These are phyloP conservation scores for Pelargonium fulgidum DNA, from an alignment of 441 rosid genomes.

Conservation along the genomic window DNA sequence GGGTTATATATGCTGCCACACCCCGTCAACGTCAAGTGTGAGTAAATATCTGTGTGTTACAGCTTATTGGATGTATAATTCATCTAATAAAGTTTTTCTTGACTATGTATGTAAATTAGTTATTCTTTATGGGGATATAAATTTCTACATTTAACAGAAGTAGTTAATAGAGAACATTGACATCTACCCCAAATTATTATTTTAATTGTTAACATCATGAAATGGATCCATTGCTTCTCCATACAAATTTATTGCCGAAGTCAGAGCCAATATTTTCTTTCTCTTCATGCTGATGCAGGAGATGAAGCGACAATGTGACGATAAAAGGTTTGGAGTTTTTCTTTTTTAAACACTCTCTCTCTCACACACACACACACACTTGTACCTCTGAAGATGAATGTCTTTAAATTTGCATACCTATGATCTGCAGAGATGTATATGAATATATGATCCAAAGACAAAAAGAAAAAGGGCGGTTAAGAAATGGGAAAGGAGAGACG, in stretches of 20 bases:
- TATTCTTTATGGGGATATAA: background rate
- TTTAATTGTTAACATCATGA: background rate
- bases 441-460: constrained; percentile 42
- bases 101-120: background rate
- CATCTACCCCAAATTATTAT: background rate
- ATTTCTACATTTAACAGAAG: background rate
- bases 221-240: background rate
- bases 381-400: constrained; percentile 13
- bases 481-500: constrained; percentile 51
- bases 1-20: background rate
- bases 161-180: background rate
- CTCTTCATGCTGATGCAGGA: constrained; percentile 39
- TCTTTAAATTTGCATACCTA: constrained; percentile 17
- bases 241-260: background rate
- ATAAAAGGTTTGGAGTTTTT: constrained; percentile 43
- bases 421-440: constrained; percentile 38
- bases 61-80: background rate
- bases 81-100: background rate
- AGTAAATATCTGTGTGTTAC: background rate
- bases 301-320: constrained; percentile 67
- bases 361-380: background rate
- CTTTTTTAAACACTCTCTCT: background rate
- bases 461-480: constrained; percentile 54
- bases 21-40: background rate
- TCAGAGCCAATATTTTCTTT: constrained; percentile 13